A percentile compares a stretch with the other conserved stretches of the same genome.
Conservation (phyloP, 202 grass and related monocot species). For the Elaeis oleifera region DNA sequence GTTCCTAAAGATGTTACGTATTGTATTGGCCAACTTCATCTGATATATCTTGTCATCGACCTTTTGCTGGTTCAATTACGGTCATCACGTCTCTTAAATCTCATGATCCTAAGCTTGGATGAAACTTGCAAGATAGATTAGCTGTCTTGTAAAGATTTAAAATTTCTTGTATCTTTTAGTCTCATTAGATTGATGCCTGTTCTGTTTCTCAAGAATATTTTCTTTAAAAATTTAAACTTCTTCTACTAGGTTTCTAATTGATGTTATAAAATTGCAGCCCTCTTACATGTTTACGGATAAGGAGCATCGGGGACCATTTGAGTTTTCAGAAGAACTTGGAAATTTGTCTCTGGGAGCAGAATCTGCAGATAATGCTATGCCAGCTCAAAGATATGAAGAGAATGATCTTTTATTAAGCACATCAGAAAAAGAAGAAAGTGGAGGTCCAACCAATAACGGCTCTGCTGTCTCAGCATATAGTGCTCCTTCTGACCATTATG, state of each 20-base stretch:
- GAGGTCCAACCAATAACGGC: conserved; percentile 42
- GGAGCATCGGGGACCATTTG: conserved; percentile 94
- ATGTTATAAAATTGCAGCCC: conserved; percentile 50
- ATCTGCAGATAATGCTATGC: conserved; percentile 50
- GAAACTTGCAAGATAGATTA: not conserved
- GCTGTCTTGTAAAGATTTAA: not conserved
- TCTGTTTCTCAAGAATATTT: not conserved
- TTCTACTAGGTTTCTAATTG: conserved; percentile 1
- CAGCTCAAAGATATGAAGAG: conserved; percentile 88
- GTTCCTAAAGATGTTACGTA: too few relatives aligned
- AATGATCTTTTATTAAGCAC: conserved; percentile 93
- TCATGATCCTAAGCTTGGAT: too few relatives aligned
- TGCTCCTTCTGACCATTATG: conserved; percentile 62
- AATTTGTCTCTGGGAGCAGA: conserved; percentile 61
- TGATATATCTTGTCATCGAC: too few relatives aligned
- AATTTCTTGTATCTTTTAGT: not conserved
- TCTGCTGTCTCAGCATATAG: conserved; percentile 62
- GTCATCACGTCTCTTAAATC: too few relatives aligned
- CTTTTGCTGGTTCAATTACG: too few relatives aligned
- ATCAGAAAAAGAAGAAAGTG: conserved; percentile 87
- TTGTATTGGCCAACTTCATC: too few relatives aligned
- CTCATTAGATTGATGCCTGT: not conserved
- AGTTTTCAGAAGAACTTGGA: conserved; percentile 81
- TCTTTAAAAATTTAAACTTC: too few relatives aligned
- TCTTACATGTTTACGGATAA: conserved; percentile 98